Evolutionary conservation across 306 rosid genomes (phyloP), one percentile per base, ranked within the genome.

Genomic region (Pueraria montana): DNA sequence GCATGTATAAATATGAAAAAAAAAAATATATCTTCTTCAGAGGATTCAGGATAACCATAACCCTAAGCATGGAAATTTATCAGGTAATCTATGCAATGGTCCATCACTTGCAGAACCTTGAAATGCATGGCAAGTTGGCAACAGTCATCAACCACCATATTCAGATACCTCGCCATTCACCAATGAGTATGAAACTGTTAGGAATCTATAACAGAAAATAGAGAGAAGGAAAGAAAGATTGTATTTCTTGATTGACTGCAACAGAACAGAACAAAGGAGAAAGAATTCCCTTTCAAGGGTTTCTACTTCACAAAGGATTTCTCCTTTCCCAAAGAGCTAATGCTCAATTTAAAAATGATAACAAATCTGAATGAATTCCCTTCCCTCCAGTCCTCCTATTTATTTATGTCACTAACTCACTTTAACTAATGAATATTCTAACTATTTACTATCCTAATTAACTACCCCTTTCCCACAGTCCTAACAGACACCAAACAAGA

Each of bases 31-130:
- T 30, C 4, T 30, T 81, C 88, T 71, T 80, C 74, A 0, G 87
- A 89, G 2, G 0, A 84, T 71, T 79, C 80, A 23, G 88, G 62
- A 75, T 87, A 79, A 78, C 27, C 40, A 36, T 36, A 36, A 36
- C 5, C 40, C 40, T 36, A 36, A 4, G 40, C 40, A 36, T 4
- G 40, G 40, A 36, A 36, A 36, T 36, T 36, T 36, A 36, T 36
- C 40, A 36, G 8, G 40, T 5, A 36, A 36, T 36, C 4, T 36
- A 36, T 36, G 8, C 40, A 27, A 27, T 27, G 32, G 32, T 27
- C 45, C 21, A 59, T 24, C n/a, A 11, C 3, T 12, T 4, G 36
- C 17, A 59, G 36, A 23, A 24, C 17, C 66, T 59, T 59, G 17
- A 24, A 24, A 11, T 24, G 8, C 34, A 59, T 23, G 3, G 65